Percentiles rank a stretch among this genome's conserved stretches.
phyloP scores from a whole-genome alignment of 2,329 filamentous ascomycete genomes.

The Plenodomus tracheiphilus region DNA sequence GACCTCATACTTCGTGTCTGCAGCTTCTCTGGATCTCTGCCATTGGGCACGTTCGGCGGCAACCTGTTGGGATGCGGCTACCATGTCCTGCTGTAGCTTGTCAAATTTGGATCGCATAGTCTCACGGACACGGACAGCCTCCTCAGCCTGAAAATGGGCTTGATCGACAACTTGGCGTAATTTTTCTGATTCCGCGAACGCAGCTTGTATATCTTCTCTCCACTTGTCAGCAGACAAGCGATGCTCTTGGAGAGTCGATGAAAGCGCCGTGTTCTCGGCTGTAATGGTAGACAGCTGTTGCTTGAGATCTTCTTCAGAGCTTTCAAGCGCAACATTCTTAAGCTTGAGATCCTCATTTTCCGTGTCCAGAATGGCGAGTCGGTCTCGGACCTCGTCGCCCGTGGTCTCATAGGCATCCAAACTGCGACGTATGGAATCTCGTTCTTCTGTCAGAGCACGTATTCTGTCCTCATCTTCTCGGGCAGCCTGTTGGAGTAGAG shows the following conservation, averaged over 20 bases:
- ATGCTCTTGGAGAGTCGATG: constrained; percentile 67
- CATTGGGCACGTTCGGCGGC: constrained; percentile 80
- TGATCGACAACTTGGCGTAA: constrained; percentile 74
- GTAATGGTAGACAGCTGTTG: constrained; percentile 58
- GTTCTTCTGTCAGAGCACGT: constrained; percentile 48
- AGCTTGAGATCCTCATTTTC: constrained; percentile 63
- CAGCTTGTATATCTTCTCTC: constrained; percentile 61
- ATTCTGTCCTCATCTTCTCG: constrained; percentile 49
- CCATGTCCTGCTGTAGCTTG: constrained; percentile 85
- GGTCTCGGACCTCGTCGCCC: constrained; percentile 54
- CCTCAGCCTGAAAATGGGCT: constrained; percentile 77
- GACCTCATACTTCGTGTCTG: constrained; percentile 57
- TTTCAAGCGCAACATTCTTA: constrained; percentile 35
- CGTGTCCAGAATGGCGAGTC: constrained; percentile 55
- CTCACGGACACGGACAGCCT: constrained; percentile 82
- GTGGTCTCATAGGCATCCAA: constrained; percentile 42
- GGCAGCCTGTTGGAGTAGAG: constrained; percentile 48
- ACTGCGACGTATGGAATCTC: constrained; percentile 44
- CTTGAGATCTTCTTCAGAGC: constrained; percentile 52
- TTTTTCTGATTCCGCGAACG: constrained; percentile 61
- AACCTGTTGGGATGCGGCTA: constrained; percentile 74
- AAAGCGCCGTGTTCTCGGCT: constrained; percentile 63
- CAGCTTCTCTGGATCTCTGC: constrained; percentile 67
- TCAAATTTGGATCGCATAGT: constrained; percentile 83
- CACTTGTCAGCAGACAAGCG: constrained; percentile 62